phyloP scores from a whole-genome alignment of 192 early-diverging fungal species.

The Mortierella alpina region DNA sequence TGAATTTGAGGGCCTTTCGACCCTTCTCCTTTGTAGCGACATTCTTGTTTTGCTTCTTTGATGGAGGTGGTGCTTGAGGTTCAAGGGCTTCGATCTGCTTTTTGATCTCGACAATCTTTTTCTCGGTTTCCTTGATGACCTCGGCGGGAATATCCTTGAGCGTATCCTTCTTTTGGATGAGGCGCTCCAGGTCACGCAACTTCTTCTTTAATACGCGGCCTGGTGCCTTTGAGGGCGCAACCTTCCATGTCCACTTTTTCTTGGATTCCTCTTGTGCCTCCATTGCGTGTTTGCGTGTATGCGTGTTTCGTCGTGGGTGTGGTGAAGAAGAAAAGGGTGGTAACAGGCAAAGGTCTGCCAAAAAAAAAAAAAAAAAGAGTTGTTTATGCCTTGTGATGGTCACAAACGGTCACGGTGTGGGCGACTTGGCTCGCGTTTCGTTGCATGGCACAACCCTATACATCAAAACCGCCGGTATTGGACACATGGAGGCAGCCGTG shows the following conservation, averaged over 20 bases:
- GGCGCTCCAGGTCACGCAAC: conserved; percentile 38
- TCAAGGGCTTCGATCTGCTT: conserved; percentile 23
- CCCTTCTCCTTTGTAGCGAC: neutral
- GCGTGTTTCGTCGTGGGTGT: neutral
- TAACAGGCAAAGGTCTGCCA: neutral
- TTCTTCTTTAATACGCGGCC: conserved; percentile 40
- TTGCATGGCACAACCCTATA: too few relatives aligned
- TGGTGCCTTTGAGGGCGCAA: conserved; percentile 39
- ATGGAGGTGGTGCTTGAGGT: conserved; percentile 6
- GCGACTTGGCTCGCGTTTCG: too few relatives aligned
- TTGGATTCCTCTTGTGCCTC: conserved; percentile 4
- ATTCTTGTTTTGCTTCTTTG: neutral
- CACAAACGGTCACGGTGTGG: too few relatives aligned
- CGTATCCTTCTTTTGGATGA: conserved; percentile 37
- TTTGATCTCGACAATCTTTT: conserved; percentile 31
- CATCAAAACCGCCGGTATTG: too few relatives aligned
- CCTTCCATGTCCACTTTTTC: conserved; percentile 31
- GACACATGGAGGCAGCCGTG: conserved; percentile 13
- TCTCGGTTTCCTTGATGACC: conserved; percentile 30
- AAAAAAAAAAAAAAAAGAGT: neutral
- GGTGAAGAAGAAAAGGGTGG: neutral
- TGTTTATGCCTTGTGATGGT: neutral
- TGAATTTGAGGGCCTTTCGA: conserved; percentile 20
- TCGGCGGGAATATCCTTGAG: conserved; percentile 38
- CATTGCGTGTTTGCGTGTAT: conserved; percentile 11